These are phyloP conservation scores for Cylindrotheca closterium DNA, from an alignment of 108 stramenopile genomes.

Conservation along the genomic window DNA sequence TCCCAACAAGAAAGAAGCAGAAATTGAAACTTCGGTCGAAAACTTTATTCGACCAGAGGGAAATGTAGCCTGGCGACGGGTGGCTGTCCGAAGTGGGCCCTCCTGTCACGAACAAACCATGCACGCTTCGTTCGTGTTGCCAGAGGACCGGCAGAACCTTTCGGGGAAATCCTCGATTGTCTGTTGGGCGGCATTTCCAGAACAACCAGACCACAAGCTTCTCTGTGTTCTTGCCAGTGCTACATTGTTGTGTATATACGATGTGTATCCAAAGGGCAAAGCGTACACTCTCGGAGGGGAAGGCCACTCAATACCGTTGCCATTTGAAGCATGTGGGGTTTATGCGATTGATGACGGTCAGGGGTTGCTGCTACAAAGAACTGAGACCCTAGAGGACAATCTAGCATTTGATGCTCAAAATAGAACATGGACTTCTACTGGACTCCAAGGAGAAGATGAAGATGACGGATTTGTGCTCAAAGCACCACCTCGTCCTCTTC, in stretches of 20 bases:
- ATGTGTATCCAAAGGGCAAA: conserved; percentile 46
- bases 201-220: conserved; percentile 42
- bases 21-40: conserved; percentile 41
- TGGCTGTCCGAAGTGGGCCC: conserved; percentile 36
- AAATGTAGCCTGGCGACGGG: conserved; percentile 23
- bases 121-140: conserved; percentile 36
- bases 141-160: neutral
- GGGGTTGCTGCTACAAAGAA: conserved; percentile 56
- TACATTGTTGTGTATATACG: conserved; percentile 53
- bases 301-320: conserved; percentile 61
- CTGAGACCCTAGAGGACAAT: conserved; percentile 37
- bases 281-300: conserved; percentile 36
- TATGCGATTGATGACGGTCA: conserved; percentile 32
- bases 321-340: conserved; percentile 66
- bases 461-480: conserved; percentile 43
- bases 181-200: conserved; percentile 73
- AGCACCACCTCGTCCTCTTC: conserved; percentile 52
- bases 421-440: conserved; percentile 7
- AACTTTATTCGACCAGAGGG: conserved; percentile 17
- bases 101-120: conserved; percentile 14
- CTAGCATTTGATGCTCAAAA: conserved; percentile 21
- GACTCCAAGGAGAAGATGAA: conserved; percentile 7
- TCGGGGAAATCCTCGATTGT: conserved; percentile 8
- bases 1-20: conserved; percentile 6
- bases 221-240: conserved; percentile 68